Evolutionary conservation across 108 stramenopile species (phyloP).

Genomic region (Skeletonema grethae): DNA sequence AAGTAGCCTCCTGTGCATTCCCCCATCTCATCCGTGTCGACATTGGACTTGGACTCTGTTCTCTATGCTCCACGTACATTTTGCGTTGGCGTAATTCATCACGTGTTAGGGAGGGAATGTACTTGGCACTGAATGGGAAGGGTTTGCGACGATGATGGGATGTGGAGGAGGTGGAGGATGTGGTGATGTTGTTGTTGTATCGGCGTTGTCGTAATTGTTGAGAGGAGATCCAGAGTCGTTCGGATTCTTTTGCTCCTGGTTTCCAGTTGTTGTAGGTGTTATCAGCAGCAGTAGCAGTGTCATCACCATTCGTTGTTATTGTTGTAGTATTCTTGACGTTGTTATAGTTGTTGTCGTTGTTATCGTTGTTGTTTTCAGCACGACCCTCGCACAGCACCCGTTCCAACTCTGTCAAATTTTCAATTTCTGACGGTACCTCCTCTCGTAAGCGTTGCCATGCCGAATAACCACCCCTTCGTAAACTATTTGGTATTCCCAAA

Average conservation of each 20-base stretch:
- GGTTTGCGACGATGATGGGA: not conserved
- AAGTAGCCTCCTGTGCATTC: conserved; percentile 83
- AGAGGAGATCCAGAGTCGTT: conserved; percentile 27
- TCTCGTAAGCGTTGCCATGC: conserved; percentile 70
- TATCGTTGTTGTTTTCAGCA: not conserved
- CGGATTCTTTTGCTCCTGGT: conserved; percentile 24
- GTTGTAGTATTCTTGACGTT: not conserved
- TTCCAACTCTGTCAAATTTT: conserved; percentile 63
- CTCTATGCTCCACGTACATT: conserved; percentile 11
- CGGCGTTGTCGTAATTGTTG: conserved; percentile 10
- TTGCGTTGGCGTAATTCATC: conserved; percentile 39
- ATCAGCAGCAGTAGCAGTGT: not conserved
- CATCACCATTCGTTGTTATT: not conserved
- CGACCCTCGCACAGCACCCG: conserved; percentile 42
- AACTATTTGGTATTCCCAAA: conserved; percentile 64
- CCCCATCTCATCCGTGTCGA: conserved; percentile 83
- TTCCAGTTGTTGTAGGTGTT: conserved; percentile 19
- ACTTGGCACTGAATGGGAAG: conserved; percentile 73
- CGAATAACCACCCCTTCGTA: conserved; percentile 64
- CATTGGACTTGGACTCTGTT: conserved; percentile 23
- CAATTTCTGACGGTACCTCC: conserved; percentile 30
- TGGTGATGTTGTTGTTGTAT: not conserved
- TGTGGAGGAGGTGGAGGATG: not conserved
- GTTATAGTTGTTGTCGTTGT: not conserved
- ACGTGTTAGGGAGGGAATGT: conserved; percentile 48